phyloP scores from a whole-genome alignment of 495 filamentous ascomycete species.

The Penicillium maclennaniae region DNA sequence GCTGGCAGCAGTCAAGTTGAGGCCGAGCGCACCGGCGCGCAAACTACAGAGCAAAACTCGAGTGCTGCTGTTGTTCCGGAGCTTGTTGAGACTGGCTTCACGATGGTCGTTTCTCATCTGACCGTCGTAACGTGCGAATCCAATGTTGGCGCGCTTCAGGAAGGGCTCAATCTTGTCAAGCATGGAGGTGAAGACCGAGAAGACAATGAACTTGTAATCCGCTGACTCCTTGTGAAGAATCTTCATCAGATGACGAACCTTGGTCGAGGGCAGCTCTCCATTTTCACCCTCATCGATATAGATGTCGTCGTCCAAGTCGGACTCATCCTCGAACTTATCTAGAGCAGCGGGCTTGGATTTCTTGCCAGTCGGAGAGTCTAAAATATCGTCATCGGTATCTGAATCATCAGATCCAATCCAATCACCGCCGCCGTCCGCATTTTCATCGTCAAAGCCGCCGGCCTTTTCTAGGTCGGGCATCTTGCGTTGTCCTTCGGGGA shows the following conservation, averaged over 20 bases:
- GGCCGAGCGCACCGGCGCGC: slow-evolving; percentile 85
- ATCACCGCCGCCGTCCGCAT: slow-evolving; percentile 80
- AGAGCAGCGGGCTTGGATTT: slow-evolving; percentile 17
- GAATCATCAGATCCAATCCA: slow-evolving; percentile 65
- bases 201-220: slow-evolving; percentile 92
- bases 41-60: slow-evolving; percentile 87
- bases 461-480: slow-evolving; percentile 63
- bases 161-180: slow-evolving; percentile 95
- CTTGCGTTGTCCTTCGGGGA: slow-evolving; percentile 57
- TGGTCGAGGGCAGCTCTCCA: slow-evolving; percentile 70
- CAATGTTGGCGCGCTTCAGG: slow-evolving; percentile 64
- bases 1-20: slow-evolving; percentile 91
- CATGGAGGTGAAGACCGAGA: slow-evolving; percentile 97
- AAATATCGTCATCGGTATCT: slow-evolving; percentile 47
- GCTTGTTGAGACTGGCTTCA: slow-evolving; percentile 73
- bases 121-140: slow-evolving; percentile 88
- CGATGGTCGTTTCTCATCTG: slow-evolving; percentile 91
- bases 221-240: slow-evolving; percentile 75
- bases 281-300: slow-evolving; percentile 44
- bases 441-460: slow-evolving; percentile 78
- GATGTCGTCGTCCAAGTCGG: slow-evolving; percentile 31
- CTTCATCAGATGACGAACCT: slow-evolving; percentile 78
- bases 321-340: slow-evolving; percentile 20
- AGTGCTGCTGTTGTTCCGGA: slow-evolving; percentile 67
- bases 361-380: slow-evolving; percentile 33